Percentiles rank a stretch among this genome's conserved stretches.
These are phyloP conservation scores for Lyophyllum atratum DNA, from an alignment of 768 basidiomycete genomes.

Conservation along the genomic window DNA sequence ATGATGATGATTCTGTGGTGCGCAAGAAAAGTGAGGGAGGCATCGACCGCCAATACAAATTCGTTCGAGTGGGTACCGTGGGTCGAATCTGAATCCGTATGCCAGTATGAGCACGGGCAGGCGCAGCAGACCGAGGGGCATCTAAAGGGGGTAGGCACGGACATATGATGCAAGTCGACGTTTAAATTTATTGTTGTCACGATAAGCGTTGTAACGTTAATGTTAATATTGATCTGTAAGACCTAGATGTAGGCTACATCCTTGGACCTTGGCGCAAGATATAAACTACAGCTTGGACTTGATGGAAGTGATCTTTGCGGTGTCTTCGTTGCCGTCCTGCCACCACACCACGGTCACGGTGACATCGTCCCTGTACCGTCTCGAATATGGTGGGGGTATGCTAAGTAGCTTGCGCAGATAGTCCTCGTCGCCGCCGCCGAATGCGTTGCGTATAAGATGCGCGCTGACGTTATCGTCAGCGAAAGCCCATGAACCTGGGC, in stretches of 20 bases:
- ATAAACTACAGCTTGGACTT: constrained; percentile 51
- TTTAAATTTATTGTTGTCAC: constrained; percentile 6
- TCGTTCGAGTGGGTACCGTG: constrained; percentile 6
- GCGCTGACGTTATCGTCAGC: constrained; percentile 76
- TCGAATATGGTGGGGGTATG: constrained; percentile 79
- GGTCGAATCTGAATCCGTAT: constrained; percentile 14
- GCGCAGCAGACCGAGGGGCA: constrained; percentile 14
- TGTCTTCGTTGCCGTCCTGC: constrained; percentile 63
- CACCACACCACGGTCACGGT: constrained; percentile 87
- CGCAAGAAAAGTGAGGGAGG: constrained; percentile 5
- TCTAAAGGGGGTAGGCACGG: constrained; percentile 8
- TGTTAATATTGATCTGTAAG: constrained; percentile 13
- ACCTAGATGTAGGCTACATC: neutral
- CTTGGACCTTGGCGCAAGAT: neutral
- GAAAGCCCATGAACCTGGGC: constrained; percentile 71
- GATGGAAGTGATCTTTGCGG: constrained; percentile 33
- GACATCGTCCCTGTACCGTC: constrained; percentile 81
- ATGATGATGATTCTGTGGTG: constrained; percentile 15
- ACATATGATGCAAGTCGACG: neutral
- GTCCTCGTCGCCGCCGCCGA: constrained; percentile 75
- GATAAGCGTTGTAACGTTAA: constrained; percentile 15
- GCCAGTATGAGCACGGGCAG: constrained; percentile 8
- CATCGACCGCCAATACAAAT: constrained; percentile 1
- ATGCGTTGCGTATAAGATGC: constrained; percentile 89
- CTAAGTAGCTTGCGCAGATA: constrained; percentile 66